phyloP scores from a whole-genome alignment of 805 yeast genomes.

The Saturnispora quitensis region DNA sequence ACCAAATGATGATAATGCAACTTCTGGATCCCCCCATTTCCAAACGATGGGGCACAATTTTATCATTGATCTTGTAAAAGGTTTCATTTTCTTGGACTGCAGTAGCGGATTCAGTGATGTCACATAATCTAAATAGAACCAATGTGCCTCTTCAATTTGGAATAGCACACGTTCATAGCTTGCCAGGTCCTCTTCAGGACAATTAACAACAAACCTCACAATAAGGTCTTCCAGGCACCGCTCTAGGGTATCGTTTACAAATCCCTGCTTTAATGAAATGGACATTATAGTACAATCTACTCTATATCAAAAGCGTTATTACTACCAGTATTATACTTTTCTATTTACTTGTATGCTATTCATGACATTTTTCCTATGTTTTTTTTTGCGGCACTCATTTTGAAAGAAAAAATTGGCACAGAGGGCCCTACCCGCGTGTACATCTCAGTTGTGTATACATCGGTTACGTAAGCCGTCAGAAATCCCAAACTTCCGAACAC shows the following conservation, averaged over 20 bases:
- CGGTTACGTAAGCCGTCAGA: neutral
- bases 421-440: neutral
- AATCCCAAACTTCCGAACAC: too few species aligned
- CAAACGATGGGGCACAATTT: constrained; percentile 67
- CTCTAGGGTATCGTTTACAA: constrained; percentile 59
- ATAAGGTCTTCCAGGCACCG: constrained; percentile 75
- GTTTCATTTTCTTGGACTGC: constrained; percentile 70
- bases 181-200: constrained; percentile 84
- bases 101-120: constrained; percentile 62
- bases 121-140: constrained; percentile 89
- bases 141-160: constrained; percentile 96
- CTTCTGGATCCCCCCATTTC: constrained; percentile 79
- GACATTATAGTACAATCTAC: constrained; percentile 22
- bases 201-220: constrained; percentile 84
- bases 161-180: constrained; percentile 77
- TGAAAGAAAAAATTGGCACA: neutral
- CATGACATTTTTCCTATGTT: neutral
- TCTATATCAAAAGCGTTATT: neutral
- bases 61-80: constrained; percentile 59
- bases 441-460: neutral
- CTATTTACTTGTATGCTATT: neutral
- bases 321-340: neutral
- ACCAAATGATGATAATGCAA: constrained; percentile 71
- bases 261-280: constrained; percentile 30
- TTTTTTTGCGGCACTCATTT: neutral